Conservation (phyloP, 2,329 filamentous ascomycete species). For the Fusarium camptoceras region DNA sequence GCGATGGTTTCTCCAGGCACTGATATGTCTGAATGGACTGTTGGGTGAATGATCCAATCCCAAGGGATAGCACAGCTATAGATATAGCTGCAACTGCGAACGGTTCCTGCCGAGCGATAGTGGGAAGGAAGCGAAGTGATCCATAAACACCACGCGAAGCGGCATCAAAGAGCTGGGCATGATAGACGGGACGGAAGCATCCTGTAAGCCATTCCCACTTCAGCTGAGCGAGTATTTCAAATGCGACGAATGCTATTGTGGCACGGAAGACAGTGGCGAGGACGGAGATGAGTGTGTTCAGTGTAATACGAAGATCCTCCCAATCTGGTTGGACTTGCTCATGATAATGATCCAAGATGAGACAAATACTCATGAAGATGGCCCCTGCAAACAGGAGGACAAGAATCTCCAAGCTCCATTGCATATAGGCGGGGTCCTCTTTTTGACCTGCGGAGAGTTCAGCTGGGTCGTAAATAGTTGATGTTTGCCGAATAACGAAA, state of each 20-base stretch:
- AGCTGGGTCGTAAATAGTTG: too few relatives aligned
- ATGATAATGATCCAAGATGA: accelerated
- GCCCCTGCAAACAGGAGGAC: accelerated
- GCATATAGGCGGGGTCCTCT: neutral
- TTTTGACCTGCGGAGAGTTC: too few relatives aligned
- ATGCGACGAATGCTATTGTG: accelerated
- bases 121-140: accelerated
- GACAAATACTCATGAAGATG: neutral
- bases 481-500: too few relatives aligned
- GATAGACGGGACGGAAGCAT: accelerated
- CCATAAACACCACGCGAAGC: neutral
- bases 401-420: neutral
- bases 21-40: neutral
- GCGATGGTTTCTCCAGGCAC: neutral
- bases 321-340: neutral
- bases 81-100: accelerated
- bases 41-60: neutral
- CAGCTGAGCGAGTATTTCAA: accelerated
- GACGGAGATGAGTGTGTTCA: neutral
- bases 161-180: accelerated
- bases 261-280: accelerated
- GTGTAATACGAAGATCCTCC: neutral
- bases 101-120: accelerated
- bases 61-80: accelerated
- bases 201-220: accelerated